Base-by-base conservation (phyloP, 768 basidiomycete genomes). In the Neoboletus brunneissimus region DNA sequence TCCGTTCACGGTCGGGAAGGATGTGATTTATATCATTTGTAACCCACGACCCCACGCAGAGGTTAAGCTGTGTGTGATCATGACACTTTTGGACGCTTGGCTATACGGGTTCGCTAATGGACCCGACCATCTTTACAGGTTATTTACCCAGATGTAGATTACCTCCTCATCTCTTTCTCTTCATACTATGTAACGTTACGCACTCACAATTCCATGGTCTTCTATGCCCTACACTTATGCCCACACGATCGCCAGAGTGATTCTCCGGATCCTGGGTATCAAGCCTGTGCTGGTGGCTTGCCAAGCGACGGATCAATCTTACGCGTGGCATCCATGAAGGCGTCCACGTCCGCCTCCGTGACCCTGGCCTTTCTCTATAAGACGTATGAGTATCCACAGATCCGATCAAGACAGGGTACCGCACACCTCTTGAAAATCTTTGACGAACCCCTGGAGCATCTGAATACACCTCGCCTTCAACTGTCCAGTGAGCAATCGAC, bases 401-500 rank as follows among this genome's bases (percentile, higher is more conserved):
- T 29, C 53, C 18, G 42, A 57, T 23, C 20, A 10, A 23, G 20
- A 29, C 25, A 27, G n/a, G 11, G 12, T 5, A 20, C 18, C 0
- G 57, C 78, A 32, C 58, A 88, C 88, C 67, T 81, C 88, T 75
- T 98, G 97, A 79, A 98, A 98, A 2, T 79, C 81, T 46, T 80
- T 81, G 32, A 98, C 89, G 53, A 97, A 91, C 22, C 80, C 75
- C 70, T 97, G 94, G 13, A 99, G 70, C 48, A 87, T 61, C 52
- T 84, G 80, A 57, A 98, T 98, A 67, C 93, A 96, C 70, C 77
- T 84, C 13, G 85, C 86, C 76, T 99, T 99, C 64, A 99, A 76
- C 70, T 98, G 87, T 6, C 93, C 93, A 0, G 95, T 97, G 50
- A 97, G 79, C 52, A 99, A 69, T 37, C 79, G 81, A 0, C 97